Conservation (phyloP, 495 filamentous ascomycete species). For the Sabuloglossum arenarium region DNA sequence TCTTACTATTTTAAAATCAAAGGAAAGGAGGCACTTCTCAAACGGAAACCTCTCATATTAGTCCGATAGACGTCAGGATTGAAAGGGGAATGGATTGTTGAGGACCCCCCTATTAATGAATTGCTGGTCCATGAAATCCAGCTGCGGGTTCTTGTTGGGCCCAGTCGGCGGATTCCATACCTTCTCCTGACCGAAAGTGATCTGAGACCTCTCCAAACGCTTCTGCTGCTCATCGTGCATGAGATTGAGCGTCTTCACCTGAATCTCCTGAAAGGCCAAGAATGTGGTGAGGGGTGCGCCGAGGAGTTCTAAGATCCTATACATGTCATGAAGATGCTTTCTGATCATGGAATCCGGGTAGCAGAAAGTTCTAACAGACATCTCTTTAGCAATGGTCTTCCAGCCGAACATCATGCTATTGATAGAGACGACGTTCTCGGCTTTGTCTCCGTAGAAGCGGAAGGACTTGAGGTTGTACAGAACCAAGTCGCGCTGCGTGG, state of each 20-base stretch:
- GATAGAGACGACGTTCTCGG: constrained; percentile 21
- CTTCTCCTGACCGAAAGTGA: not conserved
- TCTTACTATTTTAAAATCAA: not conserved
- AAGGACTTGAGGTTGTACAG: constrained; percentile 26
- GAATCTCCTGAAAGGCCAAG: constrained; percentile 20
- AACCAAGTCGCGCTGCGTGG: constrained; percentile 32
- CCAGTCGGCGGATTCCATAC: not conserved
- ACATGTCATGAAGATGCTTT: constrained; percentile 31
- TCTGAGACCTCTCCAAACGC: not conserved
- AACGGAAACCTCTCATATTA: not conserved
- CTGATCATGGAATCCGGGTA: constrained; percentile 29
- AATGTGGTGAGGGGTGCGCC: constrained; percentile 22
- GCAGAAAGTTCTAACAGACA: constrained; percentile 35
- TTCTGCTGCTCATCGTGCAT: not conserved
- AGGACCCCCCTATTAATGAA: not conserved
- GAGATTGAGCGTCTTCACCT: constrained; percentile 2
- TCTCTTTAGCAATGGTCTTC: constrained; percentile 27
- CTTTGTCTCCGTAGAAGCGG: constrained; percentile 24
- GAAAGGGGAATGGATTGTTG: not conserved
- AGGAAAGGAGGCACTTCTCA: not conserved
- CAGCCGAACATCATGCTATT: constrained; percentile 29
- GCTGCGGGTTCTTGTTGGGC: not conserved
- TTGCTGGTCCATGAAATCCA: not conserved
- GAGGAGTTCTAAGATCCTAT: constrained; percentile 31
- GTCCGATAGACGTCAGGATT: not conserved